Percentiles rank a stretch among this genome's conserved stretches.
phyloP scores from a whole-genome alignment of 169 alveolate species.

The Plasmodium ovale region DNA sequence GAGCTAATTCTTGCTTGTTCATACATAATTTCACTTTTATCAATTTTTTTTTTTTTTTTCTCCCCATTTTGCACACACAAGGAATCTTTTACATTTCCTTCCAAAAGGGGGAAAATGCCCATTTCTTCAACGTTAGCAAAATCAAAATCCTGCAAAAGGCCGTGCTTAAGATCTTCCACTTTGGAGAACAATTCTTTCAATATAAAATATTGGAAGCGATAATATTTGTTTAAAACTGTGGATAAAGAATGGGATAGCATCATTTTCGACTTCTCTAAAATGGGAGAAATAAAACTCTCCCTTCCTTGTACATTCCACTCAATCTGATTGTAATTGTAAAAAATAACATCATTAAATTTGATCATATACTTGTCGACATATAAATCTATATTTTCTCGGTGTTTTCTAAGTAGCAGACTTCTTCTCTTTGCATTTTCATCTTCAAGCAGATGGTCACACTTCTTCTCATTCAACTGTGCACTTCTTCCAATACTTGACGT shows the following conservation, averaged over 20 bases:
- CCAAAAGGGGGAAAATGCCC: not conserved
- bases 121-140: not conserved
- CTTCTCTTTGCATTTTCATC: not conserved
- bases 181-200: constrained; percentile 17
- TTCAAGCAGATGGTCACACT: not conserved
- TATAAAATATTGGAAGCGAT: constrained; percentile 9
- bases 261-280: constrained; percentile 27
- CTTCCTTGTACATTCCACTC: constrained; percentile 9
- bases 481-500: not conserved
- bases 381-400: constrained; percentile 4
- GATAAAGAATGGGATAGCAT: constrained; percentile 17
- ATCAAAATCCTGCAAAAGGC: constrained; percentile 22
- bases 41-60: not conserved
- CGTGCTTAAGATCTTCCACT: not conserved
- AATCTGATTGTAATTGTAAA: constrained; percentile 33
- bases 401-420: not conserved
- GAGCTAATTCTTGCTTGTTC: not conserved
- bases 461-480: too few relatives aligned
- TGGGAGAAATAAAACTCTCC: not conserved
- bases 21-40: not conserved
- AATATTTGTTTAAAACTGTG: constrained; percentile 10
- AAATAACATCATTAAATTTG: constrained; percentile 52
- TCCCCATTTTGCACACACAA: not conserved
- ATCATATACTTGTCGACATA: constrained; percentile 43
- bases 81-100: not conserved